Evolutionary conservation across 345 rosid species (phyloP).

Genomic region (Aegle marmelos): DNA sequence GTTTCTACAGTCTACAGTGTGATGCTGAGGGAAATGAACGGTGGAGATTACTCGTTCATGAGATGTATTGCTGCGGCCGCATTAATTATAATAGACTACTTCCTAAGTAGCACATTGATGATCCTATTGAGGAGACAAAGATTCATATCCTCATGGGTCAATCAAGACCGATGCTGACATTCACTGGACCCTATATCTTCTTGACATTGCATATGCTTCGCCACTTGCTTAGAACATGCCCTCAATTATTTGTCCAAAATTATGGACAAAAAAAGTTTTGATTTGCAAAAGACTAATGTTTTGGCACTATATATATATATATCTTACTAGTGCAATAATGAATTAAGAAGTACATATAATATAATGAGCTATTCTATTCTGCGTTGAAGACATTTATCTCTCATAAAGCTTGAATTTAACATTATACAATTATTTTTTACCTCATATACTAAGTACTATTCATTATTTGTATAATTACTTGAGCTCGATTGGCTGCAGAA

Average conservation of each 20-base stretch:
- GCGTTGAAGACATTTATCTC: too few species aligned
- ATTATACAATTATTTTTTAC: too few species aligned
- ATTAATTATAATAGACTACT: slow-evolving; percentile 20
- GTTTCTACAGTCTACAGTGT: not conserved
- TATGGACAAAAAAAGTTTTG: not conserved
- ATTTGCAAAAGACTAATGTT: not conserved
- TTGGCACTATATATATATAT: rapidly evolving
- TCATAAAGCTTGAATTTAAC: too few species aligned
- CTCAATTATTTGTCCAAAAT: not conserved
- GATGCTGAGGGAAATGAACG: slow-evolving; percentile 10
- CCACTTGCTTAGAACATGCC: not conserved
- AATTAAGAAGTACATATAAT: too few species aligned
- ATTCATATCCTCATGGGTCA: slow-evolving; percentile 9
- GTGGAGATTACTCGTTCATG: slow-evolving; percentile 8
- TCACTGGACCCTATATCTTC: not conserved
- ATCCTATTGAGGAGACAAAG: slow-evolving; percentile 20
- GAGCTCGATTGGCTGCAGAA: too few species aligned
- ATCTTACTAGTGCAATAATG: too few species aligned
- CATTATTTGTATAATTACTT: too few species aligned
- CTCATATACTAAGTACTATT: too few species aligned
- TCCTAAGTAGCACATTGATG: slow-evolving; percentile 6
- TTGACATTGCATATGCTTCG: not conserved
- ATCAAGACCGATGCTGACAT: not conserved
- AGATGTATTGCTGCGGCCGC: not conserved
- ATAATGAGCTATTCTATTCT: too few species aligned